Base-by-base conservation (phyloP, 1,284 basidiomycete genomes). In the Retiboletus fuscus region DNA sequence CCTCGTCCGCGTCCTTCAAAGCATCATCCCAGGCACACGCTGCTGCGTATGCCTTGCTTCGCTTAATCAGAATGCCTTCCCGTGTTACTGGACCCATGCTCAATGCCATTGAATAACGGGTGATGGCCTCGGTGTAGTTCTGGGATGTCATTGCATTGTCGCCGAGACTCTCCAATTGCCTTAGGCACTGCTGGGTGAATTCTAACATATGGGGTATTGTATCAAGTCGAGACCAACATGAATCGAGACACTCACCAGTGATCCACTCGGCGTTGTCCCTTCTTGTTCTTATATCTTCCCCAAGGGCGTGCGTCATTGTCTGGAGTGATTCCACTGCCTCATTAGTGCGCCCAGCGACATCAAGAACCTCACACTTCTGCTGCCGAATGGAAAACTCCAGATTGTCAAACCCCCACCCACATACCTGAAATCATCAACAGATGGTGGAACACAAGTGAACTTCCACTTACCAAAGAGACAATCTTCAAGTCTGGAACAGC, bases 331-430 rank as follows among this genome's bases (percentile, higher is more conserved):
- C 61, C 28, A 57, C 22, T 8, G 61, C 72, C 24, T 72, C 72
- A 3, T 61, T 12, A 11, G 8, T 49, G 13, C 55, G 44, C 18
- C 57, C 67, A 44, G 43, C 8, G 12, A 34, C 3, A 61, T 55
- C 24, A 20, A 72, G 61, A 13, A 16, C 39, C 30, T 72, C 72
- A n/a, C 71, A 72, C 28, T 43, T 53, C 55, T 53, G 49, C 44
- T 44, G 61, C 39, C 41, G 30, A 28, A 49, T 61, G 20, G 39
- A 47, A 57, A 70, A 71, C 11, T 28, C 22, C 16, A 72, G 22
- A 30, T 73, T 61, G 28, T 71, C 72, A 26, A 72, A 74, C n/a
- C 41, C 71, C 72, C 71, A 72, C 3, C 71, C 71, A 12, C 72
- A 72, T 55, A 72, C 65, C 72, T 72, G 20, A 34, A 55, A 26